Evolutionary conservation across 2,329 filamentous ascomycete species (phyloP), one percentile per base, ranked within the genome.

Genomic region (Diaporthe citriasiana): DNA sequence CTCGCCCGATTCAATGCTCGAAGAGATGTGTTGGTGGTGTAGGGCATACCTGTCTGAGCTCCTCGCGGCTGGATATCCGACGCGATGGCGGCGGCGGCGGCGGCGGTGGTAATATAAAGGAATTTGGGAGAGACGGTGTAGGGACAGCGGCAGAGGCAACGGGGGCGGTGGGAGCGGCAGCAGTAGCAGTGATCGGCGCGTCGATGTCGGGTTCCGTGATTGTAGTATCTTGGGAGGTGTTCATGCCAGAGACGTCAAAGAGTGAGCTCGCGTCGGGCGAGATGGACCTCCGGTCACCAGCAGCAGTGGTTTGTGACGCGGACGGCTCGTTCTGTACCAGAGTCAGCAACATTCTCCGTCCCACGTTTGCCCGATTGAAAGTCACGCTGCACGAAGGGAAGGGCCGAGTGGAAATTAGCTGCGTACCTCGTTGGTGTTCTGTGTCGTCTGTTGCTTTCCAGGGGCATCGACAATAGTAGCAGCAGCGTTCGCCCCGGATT

Each of bases 161-260:
- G 12, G 59, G 51, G 19, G 42, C 45, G 13, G 75, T 25, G 30
- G 47, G 47, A 33, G 74, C 69, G 27, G 75, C 45, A 1, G 76
- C 53, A 13, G 76, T 68, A 22, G 77, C 55, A 38, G 78, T 72
- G 76, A 74, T 53, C 55, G 77, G 57, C 71, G 76, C 69, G 75
- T 77, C 68, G 75, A 71, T 55, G 55, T 89, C 87, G 4, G 86
- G 86, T 75, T 89, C 87, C n/a, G 87, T 89, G 22, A 88, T 78
- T 33, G 82, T 80, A 0, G 87, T 89, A 30, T 82, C 83, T 79
- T 87, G 87, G 7, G 88, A 87, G 33, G 83, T 84, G 78, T 89
- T 86, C 74, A 83, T 81, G 63, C 78, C 81, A 0, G 87, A 87
- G 72, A 79, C 82, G 79, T 90, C 88, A 75, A 90, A 89, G 51